These are phyloP conservation scores for Remersonia thermophila DNA, from an alignment of 2,329 filamentous ascomycete species.

Conservation along the genomic window DNA sequence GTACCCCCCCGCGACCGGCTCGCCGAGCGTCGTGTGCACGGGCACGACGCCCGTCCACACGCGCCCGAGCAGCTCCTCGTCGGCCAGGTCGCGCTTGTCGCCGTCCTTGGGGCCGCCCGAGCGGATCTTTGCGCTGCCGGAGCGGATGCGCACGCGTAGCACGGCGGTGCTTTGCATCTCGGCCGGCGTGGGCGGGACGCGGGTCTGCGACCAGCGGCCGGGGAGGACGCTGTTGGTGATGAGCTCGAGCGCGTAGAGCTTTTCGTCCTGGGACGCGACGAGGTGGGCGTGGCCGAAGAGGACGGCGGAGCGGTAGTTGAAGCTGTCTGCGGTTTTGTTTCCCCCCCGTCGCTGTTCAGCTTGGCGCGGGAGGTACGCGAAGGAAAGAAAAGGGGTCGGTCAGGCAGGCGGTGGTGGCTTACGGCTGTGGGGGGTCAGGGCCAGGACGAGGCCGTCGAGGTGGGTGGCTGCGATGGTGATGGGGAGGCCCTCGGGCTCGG, in stretches of 20 bases:
- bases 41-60: constrained; percentile 50
- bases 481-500: constrained; percentile 41
- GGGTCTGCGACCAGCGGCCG: constrained; percentile 54
- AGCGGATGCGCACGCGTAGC: constrained; percentile 53
- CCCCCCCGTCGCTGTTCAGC: too few species aligned
- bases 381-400: background rate
- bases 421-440: constrained; percentile 58
- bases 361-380: constrained; percentile 59
- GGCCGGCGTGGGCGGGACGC: constrained; percentile 56
- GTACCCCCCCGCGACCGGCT: constrained; percentile 46
- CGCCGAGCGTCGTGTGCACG: constrained; percentile 49
- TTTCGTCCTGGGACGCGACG: constrained; percentile 57
- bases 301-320: constrained; percentile 74
- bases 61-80: constrained; percentile 27
- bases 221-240: constrained; percentile 66
- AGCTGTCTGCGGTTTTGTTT: constrained; percentile 40
- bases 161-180: constrained; percentile 69
- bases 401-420: too few species aligned
- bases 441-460: constrained; percentile 68
- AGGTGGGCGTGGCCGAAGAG: constrained; percentile 62
- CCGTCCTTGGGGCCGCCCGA: constrained; percentile 47
- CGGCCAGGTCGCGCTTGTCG: constrained; percentile 34
- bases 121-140: constrained; percentile 65
- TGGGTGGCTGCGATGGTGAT: constrained; percentile 61
- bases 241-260: constrained; percentile 63